These are phyloP conservation scores for Symbiodinium natans DNA, from an alignment of 73 alveolate species.

Conservation along the genomic window DNA sequence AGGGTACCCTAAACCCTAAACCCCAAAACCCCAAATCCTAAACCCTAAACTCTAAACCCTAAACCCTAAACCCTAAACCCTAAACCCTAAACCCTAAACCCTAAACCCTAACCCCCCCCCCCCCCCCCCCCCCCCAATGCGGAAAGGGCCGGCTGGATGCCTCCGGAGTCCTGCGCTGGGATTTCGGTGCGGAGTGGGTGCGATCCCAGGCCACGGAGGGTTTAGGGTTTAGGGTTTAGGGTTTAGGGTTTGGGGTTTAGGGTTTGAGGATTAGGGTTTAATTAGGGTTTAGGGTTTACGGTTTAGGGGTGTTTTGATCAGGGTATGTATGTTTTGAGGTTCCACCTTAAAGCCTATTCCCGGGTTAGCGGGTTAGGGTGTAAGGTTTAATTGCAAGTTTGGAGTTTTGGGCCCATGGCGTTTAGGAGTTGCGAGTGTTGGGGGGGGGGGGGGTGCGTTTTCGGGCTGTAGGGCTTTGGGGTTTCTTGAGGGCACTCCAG, in stretches of 20 bases:
- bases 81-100: not conserved
- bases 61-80: not conserved
- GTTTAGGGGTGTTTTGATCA: not conserved
- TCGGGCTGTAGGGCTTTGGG: too few relatives aligned
- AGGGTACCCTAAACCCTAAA: not conserved
- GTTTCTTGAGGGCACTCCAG: too few relatives aligned
- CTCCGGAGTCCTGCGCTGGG: not conserved
- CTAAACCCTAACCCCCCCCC: not conserved
- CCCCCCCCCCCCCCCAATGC: too few relatives aligned
- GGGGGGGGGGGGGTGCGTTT: too few relatives aligned
- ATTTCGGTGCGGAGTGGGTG: not conserved
- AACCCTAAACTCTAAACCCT: not conserved
- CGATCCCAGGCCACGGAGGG: not conserved
- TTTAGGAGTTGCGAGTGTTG: too few relatives aligned
- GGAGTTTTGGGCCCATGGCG: not conserved
- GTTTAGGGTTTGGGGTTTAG: not conserved
- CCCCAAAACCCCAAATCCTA: not conserved
- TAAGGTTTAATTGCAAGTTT: too few relatives aligned
- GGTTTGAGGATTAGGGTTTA: not conserved
- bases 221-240: not conserved
- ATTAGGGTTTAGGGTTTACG: not conserved
- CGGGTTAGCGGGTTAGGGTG: not conserved
- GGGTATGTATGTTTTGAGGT: not conserved
- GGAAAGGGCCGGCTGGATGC: not conserved
- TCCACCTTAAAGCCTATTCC: not conserved